Evolutionary conservation across 192 early-diverging fungal species (phyloP), one percentile per base, ranked within the genome.

Genomic region (Polychytrium aggregatum): DNA sequence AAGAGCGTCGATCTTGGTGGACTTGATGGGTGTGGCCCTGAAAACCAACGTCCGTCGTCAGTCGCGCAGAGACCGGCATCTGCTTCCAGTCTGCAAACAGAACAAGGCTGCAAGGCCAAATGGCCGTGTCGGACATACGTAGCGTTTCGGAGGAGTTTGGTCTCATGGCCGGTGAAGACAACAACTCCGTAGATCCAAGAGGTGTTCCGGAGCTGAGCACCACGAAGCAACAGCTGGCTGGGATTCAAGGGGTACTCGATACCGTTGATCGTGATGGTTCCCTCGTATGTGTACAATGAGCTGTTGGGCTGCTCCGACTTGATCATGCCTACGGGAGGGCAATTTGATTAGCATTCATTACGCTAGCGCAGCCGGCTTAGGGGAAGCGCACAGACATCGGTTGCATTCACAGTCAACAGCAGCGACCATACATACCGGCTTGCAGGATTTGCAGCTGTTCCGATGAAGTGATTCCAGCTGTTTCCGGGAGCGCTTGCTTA

Each of bases 111-210:
- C 41, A 10, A 42, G 33, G n/a, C n/a, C n/a, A n/a, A n/a, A n/a
- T n/a, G n/a, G n/a, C n/a, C n/a, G n/a, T n/a, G n/a, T n/a, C n/a
- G n/a, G 10, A 49, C 52, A 56, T 47, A 68, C 52, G 76, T 85
- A 0, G 92, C 85, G 56, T 98, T 98, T 56, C 81, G 68, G 90
- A 98, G 92, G 33, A 98, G 69, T 55, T 98, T 98, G 8, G 91
- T 93, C 50, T 98, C 95, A 56, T 98, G 95, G 28, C 95, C 95
- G 9, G 95, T 98, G 54, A 94, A 94, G n/a, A 96, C 74, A 4
- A 92, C 89, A n/a, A 94, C 56, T 13, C 80, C 91, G 60, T 96
- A 98, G 36, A 94, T 68, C 95, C 95, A 98, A 38, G 60, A 57
- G 4, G 95, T 98, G 57, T 98, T 98, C 41, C 90, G 80, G 49